Evolutionary conservation across 768 basidiomycete species (phyloP), one percentile per base, ranked within the genome.

Genomic region (Lactarius indigo): DNA sequence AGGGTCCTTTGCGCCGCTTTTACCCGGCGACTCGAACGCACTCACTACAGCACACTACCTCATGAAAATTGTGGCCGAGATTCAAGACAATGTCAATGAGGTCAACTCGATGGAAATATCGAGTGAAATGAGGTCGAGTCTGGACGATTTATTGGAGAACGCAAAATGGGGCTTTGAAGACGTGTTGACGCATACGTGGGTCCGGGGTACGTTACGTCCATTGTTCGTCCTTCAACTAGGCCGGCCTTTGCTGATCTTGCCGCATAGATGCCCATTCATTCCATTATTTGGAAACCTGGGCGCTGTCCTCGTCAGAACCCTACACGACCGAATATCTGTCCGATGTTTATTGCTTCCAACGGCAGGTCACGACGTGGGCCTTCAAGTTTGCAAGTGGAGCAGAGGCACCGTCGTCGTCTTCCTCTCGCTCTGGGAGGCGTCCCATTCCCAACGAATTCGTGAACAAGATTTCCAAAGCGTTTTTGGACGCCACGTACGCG

Each of bases 161-260:
- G 84, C 86, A 12, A 84, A 90, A 73, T 96, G 96, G 94, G 86
- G 87, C 69, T 95, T 98, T 74, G 87, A 86, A 59, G 93, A 96
- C 72, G 82, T 90, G 23, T 82, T 98, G 26, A 82, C 90, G 55
- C 82, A 82, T 20, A 80, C 83, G 10, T 99, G 97, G 97, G 73
- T 91, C 39, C 83, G 89, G 79, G 96, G 96, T 94, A 68, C 55
- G 82, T 76, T 94, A 66, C 55, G 82, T 76, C 31, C 28, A 2
- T 23, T n/a, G 65, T 31, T 20, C 44, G 23, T 57, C 23, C 5
- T 42, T 18, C 59, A 8, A 44, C 66, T 28, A 55, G 13, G 37
- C 20, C 60, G 42, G 20, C 13, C 59, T 57, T 26, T n/a, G 18
- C 41, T 68, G 17, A 68, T 31, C 33, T 56, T 33, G 23, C 7